Evolutionary conservation across 169 alveolate genomes (phyloP).

Genomic region (Eimeria sp.): DNA sequence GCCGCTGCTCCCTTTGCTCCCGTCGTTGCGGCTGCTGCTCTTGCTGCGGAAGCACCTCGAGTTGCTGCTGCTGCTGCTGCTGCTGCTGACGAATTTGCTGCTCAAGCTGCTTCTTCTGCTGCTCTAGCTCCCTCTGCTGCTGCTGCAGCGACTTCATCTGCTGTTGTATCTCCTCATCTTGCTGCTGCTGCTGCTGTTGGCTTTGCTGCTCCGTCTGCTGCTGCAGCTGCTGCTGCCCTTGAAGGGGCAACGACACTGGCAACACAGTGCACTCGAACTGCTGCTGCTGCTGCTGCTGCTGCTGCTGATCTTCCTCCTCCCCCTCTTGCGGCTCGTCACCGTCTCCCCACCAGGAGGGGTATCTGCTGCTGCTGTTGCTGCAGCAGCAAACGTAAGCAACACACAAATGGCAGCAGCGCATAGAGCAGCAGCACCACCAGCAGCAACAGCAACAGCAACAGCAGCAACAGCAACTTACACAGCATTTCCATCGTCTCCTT

Average conservation of each 20-base stretch:
- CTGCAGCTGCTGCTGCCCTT: conserved; percentile 10
- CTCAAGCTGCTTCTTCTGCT: conserved; percentile 16
- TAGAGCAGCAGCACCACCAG: neutral
- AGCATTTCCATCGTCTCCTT: conserved; percentile 20
- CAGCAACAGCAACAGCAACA: neutral
- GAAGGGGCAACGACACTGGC: no score
- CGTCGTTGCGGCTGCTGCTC: conserved; percentile 15
- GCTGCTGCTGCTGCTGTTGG: neutral
- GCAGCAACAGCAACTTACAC: conserved; percentile 1
- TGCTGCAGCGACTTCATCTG: conserved; percentile 39
- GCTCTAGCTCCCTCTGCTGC: conserved; percentile 62
- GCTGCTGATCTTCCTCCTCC: conserved; percentile 10
- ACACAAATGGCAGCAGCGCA: neutral
- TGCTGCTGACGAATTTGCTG: conserved; percentile 20
- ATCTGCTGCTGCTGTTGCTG: conserved; percentile 20
- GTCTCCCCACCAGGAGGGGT: conserved; percentile 33
- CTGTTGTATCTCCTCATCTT: neutral
- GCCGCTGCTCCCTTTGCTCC: conserved; percentile 18
- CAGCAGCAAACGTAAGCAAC: conserved; percentile 3
- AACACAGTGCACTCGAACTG: no score
- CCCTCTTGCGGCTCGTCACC: conserved; percentile 54
- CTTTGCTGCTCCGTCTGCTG: neutral
- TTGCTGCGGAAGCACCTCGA: neutral
- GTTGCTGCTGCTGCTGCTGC: conserved; percentile 12
- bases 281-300: no score